These are phyloP conservation scores for Bruguiera sexangula DNA, from an alignment of 345 rosid species.

Conservation along the genomic window DNA sequence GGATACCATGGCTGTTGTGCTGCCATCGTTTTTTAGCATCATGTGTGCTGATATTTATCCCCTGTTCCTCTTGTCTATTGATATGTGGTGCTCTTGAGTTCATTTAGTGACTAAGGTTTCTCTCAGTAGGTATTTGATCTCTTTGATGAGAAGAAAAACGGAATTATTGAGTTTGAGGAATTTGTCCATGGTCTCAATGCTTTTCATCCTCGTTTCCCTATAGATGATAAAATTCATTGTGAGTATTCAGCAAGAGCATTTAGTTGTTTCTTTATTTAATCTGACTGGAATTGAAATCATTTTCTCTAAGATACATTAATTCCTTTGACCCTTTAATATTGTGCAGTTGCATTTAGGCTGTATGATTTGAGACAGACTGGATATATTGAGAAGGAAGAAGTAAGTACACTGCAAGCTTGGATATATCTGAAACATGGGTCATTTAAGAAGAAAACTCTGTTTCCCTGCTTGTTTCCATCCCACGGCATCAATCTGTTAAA, in stretches of 20 bases:
- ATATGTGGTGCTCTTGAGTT: too few species aligned
- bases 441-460: too few species aligned
- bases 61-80: background rate
- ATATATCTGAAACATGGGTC: too few species aligned
- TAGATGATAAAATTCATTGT: constrained; percentile 79
- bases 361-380: constrained; percentile 89
- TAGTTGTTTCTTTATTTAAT: too few species aligned
- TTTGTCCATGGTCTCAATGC: constrained; percentile 67
- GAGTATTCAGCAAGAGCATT: constrained; percentile 25
- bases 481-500: too few species aligned
- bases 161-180: constrained; percentile 85
- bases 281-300: too few species aligned
- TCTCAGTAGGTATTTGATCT: constrained; percentile 60
- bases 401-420: constrained; percentile 22
- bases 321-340: background rate
- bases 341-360: constrained; percentile 79
- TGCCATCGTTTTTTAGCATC: too few species aligned
- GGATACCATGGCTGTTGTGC: too few species aligned
- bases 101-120: too few species aligned
- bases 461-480: too few species aligned
- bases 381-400: constrained; percentile 80
- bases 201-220: constrained; percentile 73
- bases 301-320: constrained; percentile 2
- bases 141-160: constrained; percentile 86
- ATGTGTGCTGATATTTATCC: too few species aligned